Percentiles rank a stretch among this genome's conserved stretches.
These are phyloP conservation scores for Suillus fuscotomentosus DNA, from an alignment of 768 basidiomycete genomes.

Conservation along the genomic window DNA sequence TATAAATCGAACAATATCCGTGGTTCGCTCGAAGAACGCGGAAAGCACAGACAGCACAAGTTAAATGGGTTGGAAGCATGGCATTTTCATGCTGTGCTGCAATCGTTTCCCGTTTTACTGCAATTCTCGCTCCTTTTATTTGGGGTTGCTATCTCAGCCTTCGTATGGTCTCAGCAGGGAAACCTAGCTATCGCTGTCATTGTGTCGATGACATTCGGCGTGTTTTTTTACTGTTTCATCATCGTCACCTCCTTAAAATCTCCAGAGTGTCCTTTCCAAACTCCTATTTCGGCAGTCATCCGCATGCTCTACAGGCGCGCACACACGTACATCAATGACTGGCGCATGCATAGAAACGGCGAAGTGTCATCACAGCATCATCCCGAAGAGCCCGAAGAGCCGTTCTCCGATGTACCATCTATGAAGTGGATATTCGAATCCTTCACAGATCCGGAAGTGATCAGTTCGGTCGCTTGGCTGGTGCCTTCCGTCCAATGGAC, in stretches of 20 bases:
- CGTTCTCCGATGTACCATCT: not conserved
- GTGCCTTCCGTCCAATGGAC: not conserved
- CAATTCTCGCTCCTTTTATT: conserved; percentile 10
- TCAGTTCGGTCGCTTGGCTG: not conserved
- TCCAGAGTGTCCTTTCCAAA: conserved; percentile 1
- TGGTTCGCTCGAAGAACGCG: conserved; percentile 7
- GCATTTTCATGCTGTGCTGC: not conserved
- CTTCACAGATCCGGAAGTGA: conserved; percentile 16
- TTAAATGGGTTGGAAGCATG: not conserved
- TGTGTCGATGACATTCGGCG: not conserved
- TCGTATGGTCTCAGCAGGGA: conserved; percentile 1
- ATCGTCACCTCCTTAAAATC: not conserved
- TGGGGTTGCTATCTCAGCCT: not conserved
- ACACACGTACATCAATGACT: not conserved
- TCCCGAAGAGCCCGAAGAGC: not conserved
- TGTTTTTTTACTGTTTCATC: not conserved
- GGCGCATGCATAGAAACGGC: too few species aligned
- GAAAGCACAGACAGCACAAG: conserved; percentile 3
- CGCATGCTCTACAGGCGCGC: not conserved
- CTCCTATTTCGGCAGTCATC: not conserved
- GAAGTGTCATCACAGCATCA: not conserved
- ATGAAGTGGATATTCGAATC: conserved; percentile 19
- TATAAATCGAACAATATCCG: conserved; percentile 9
- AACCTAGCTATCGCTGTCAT: not conserved
- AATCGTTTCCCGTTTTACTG: conserved; percentile 6